A percentile compares a stretch with the other conserved stretches of the same genome.
Conservation (phyloP, 805 yeast genomes). For the Pichia thaimueangensis region DNA sequence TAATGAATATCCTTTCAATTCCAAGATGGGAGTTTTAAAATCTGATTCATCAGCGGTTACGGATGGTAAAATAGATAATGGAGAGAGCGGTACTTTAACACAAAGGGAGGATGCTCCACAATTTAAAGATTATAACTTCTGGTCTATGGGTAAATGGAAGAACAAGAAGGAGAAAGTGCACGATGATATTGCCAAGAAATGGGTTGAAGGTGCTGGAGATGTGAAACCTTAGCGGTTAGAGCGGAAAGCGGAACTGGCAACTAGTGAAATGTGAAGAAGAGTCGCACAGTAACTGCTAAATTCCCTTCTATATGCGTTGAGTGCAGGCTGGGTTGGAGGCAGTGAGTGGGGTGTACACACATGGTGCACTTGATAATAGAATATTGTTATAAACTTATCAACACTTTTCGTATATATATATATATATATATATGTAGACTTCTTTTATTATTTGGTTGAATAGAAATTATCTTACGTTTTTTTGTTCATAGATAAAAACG, state of each 20-base stretch:
- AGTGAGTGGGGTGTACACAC: too few relatives aligned
- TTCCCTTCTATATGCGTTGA: too few relatives aligned
- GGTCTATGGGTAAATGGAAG: constrained; percentile 66
- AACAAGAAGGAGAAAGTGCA: constrained; percentile 39
- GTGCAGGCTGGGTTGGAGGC: too few relatives aligned
- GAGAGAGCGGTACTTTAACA: not conserved
- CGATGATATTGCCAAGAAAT: constrained; percentile 48
- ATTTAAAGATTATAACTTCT: constrained; percentile 45
- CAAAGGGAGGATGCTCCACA: constrained; percentile 32
- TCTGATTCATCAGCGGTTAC: not conserved
- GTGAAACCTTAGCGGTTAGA: not conserved
- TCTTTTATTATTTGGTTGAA: too few relatives aligned
- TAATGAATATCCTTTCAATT: not conserved
- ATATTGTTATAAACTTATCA: too few relatives aligned
- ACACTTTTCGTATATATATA: too few relatives aligned
- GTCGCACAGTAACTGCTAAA: not conserved
- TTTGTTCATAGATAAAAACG: too few relatives aligned
- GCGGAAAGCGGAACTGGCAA: not conserved
- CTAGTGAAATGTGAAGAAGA: not conserved
- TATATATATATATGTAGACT: too few relatives aligned
- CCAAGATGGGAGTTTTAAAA: not conserved
- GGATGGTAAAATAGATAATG: not conserved
- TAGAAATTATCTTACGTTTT: too few relatives aligned
- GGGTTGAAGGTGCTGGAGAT: constrained; percentile 41
- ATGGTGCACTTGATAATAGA: too few relatives aligned